Conservation (phyloP, 108 stramenopile species). For the Pseudonitzschia multistriata region DNA sequence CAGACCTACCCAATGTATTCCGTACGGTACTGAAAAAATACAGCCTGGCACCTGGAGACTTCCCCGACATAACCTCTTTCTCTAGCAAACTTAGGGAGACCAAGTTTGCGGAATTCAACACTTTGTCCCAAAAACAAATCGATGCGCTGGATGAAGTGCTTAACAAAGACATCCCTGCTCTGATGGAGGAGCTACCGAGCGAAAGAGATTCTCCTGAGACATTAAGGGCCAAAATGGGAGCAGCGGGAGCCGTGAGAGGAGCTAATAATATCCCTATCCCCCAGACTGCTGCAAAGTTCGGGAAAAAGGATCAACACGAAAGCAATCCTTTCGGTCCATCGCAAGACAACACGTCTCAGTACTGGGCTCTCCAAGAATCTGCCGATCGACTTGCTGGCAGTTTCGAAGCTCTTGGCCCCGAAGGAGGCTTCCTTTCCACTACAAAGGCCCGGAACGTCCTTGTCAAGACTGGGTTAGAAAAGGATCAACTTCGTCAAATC, state of each 20-base stretch:
- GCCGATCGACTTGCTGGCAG: constrained; percentile 66
- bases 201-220: constrained; percentile 85
- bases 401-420: constrained; percentile 76
- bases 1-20: constrained; percentile 92
- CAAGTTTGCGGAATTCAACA: constrained; percentile 86
- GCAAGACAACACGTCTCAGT: constrained; percentile 68
- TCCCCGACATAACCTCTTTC: constrained; percentile 84
- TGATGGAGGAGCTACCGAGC: constrained; percentile 78
- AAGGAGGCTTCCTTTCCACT: constrained; percentile 80
- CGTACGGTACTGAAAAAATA: constrained; percentile 89
- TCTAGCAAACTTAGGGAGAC: constrained; percentile 71
- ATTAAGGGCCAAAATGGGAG: constrained; percentile 64
- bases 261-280: constrained; percentile 56
- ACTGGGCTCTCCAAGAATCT: constrained; percentile 86
- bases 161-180: constrained; percentile 45
- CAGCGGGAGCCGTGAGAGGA: constrained; percentile 1
- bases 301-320: constrained; percentile 50
- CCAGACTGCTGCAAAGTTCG: constrained; percentile 61
- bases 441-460: constrained; percentile 80
- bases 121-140: constrained; percentile 78
- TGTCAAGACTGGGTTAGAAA: constrained; percentile 79
- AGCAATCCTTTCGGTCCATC: constrained; percentile 80
- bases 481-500: constrained; percentile 88
- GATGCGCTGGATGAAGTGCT: constrained; percentile 77
- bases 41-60: constrained; percentile 90